Base-by-base conservation (phyloP, 306 rosid species). In the Lathyrus aphaca region DNA sequence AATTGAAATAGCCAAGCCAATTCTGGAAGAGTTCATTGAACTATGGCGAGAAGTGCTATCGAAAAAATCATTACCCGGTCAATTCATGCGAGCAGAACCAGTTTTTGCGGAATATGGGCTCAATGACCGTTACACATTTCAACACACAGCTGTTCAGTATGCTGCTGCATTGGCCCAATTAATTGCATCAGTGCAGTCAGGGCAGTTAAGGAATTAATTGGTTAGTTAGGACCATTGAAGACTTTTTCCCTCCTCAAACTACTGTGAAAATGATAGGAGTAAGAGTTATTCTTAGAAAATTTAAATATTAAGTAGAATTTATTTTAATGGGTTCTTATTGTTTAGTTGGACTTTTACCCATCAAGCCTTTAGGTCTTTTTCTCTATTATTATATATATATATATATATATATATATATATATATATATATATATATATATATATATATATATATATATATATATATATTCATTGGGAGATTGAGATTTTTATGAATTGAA, bases 111-210 rank as follows among this genome's bases (percentile, higher is more conserved):
- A 94, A 66, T 88, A 66, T 72, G 96, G 96, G 40, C 97, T 87
- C 32, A 55, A 76, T 13, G 97, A 91, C 82, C 79, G 27, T 70
- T 94, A 86, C 57, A 81, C 91, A 27, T 59, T 84, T 29, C 97
- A 91, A 62, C 99, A 94, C 72, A 88, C 96, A 2, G 97, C 95
- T 3, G 86, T 94, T 73, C 99, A 91, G 65, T 91, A 91, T 71
- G 96, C 95, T 61, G 81, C 83, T 29, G 86, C 88, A 0, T 77
- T 94, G 79, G 90, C 91, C 68, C 96, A 91, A 49, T 74, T 94
- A 16, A 87, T 94, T 74, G 88, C 90, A 10, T 80, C 95, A 1
- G 92, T 80, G 44, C 97, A 86, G 75, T 80, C 95, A 1, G 92
- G 79, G 48, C 97, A 86, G 75, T 29, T 40, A 57, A 82, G 97